Percentiles rank a stretch among this genome's conserved stretches.
These are phyloP conservation scores for Ilyonectria sp. DNA, from an alignment of 2,329 filamentous ascomycete species.

Conservation along the genomic window DNA sequence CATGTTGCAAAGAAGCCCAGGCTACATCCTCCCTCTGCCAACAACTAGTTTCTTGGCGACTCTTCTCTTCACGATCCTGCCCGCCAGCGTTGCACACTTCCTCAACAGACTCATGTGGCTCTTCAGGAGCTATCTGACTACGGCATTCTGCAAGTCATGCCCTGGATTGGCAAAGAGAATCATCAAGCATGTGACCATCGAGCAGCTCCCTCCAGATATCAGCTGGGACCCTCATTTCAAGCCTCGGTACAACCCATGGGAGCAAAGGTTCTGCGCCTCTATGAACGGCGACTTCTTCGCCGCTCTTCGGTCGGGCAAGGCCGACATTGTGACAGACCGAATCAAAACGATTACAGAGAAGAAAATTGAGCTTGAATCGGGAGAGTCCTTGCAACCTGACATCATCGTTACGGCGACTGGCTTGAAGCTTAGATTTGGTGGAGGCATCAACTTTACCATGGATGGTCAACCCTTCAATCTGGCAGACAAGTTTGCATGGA, in stretches of 20 bases:
- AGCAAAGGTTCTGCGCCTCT: constrained; percentile 77
- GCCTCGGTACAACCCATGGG: constrained; percentile 72
- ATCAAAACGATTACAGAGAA: constrained; percentile 62
- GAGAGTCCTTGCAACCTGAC: constrained; percentile 67
- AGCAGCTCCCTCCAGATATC: constrained; percentile 64
- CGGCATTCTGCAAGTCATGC: constrained; percentile 65
- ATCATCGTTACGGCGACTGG: constrained; percentile 78
- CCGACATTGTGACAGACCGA: constrained; percentile 59
- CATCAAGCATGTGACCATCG: constrained; percentile 58
- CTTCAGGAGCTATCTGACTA: constrained; percentile 57
- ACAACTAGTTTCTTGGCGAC: constrained; percentile 56
- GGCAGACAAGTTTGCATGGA: constrained; percentile 68
- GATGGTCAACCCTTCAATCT: constrained; percentile 64
- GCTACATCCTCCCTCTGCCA: constrained; percentile 70
- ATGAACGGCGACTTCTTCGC: constrained; percentile 63
- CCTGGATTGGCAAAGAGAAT: constrained; percentile 62
- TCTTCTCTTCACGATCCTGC: constrained; percentile 58
- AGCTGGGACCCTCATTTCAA: constrained; percentile 68
- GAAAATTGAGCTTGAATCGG: constrained; percentile 61
- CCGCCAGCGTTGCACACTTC: constrained; percentile 58
- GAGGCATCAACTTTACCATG: constrained; percentile 64
- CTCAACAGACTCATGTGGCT: constrained; percentile 65
- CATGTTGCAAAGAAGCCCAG: constrained; percentile 79
- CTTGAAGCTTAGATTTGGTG: constrained; percentile 69
- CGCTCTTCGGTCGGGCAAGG: constrained; percentile 56